Conservation (phyloP, 2,329 filamentous ascomycete species). For the Geosmithia flava region DNA sequence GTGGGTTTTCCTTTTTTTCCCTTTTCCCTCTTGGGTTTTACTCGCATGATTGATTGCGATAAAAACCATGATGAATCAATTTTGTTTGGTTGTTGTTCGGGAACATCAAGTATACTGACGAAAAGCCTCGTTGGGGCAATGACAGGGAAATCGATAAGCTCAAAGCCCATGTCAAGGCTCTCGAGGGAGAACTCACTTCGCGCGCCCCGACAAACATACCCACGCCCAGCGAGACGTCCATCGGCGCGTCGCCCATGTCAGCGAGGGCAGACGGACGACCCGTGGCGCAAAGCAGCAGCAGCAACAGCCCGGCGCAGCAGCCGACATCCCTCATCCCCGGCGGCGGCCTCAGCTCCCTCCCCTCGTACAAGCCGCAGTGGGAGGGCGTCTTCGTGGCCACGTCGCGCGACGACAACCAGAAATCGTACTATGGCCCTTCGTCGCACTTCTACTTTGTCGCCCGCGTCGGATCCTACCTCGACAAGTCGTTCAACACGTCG, state of each 20-base stretch:
- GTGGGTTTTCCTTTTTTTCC: not conserved
- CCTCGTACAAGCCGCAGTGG: constrained; percentile 8
- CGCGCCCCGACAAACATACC: constrained; percentile 1
- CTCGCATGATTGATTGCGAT: not conserved
- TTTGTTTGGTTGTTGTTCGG: too few relatives aligned
- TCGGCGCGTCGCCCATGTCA: not conserved
- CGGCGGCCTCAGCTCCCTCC: not conserved
- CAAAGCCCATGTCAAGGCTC: constrained; percentile 14
- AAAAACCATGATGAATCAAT: too few relatives aligned
- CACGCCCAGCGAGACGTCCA: constrained; percentile 3
- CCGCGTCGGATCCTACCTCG: constrained; percentile 24
- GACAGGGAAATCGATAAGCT: constrained; percentile 20
- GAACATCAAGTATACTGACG: not conserved
- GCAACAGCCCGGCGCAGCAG: not conserved
- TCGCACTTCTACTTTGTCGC: constrained; percentile 31
- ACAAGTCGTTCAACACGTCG: constrained; percentile 15
- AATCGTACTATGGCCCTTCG: constrained; percentile 28
- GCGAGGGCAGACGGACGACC: not conserved
- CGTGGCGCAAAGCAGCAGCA: not conserved
- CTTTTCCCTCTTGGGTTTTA: not conserved
- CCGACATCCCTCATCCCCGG: not conserved
- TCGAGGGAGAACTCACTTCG: constrained; percentile 11
- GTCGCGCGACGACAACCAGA: constrained; percentile 16
- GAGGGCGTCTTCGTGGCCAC: constrained; percentile 21
- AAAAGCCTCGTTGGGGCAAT: not conserved